phyloP scores from a whole-genome alignment of 2,329 filamentous ascomycete species.

The Pestalotiopsis sp. region DNA sequence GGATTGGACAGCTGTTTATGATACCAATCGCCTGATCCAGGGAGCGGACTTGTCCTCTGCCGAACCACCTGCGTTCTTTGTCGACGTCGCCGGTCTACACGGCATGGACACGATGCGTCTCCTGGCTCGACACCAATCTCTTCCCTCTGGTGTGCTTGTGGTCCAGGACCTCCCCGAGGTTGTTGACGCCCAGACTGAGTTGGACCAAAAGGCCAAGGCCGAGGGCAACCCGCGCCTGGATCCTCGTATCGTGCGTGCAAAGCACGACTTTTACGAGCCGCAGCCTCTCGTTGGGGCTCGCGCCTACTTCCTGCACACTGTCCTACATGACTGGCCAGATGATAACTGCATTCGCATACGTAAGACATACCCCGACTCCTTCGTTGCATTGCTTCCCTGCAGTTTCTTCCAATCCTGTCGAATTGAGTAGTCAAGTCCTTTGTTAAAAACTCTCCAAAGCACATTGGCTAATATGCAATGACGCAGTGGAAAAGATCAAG shows the following conservation, averaged over 20 bases:
- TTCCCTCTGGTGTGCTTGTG: conserved; percentile 34
- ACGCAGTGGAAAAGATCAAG: conserved; percentile 37
- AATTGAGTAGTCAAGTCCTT: not conserved
- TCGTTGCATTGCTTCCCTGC: not conserved
- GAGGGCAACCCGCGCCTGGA: conserved; percentile 6
- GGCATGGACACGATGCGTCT: conserved; percentile 39
- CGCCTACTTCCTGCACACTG: conserved; percentile 33
- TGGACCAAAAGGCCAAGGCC: not conserved
- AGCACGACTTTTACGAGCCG: conserved; percentile 34
- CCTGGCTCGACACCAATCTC: conserved; percentile 30
- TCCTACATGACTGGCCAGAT: conserved; percentile 45
- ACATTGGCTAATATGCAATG: not conserved
- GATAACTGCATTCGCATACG: conserved; percentile 30
- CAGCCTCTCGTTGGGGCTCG: conserved; percentile 29
- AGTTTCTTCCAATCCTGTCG: not conserved
- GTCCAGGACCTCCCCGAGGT: conserved; percentile 42
- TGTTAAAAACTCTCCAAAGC: not conserved
- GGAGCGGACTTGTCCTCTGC: conserved; percentile 27
- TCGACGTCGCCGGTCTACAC: conserved; percentile 44
- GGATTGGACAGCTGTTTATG: conserved; percentile 28
- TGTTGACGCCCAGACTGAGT: conserved; percentile 14
- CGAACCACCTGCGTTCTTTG: conserved; percentile 30
- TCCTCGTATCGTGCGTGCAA: conserved; percentile 25
- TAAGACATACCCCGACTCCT: not conserved
- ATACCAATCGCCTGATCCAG: conserved; percentile 23